phyloP scores from a whole-genome alignment of 2,329 filamentous ascomycete genomes.

The Pyrenophora tritici-repentis region DNA sequence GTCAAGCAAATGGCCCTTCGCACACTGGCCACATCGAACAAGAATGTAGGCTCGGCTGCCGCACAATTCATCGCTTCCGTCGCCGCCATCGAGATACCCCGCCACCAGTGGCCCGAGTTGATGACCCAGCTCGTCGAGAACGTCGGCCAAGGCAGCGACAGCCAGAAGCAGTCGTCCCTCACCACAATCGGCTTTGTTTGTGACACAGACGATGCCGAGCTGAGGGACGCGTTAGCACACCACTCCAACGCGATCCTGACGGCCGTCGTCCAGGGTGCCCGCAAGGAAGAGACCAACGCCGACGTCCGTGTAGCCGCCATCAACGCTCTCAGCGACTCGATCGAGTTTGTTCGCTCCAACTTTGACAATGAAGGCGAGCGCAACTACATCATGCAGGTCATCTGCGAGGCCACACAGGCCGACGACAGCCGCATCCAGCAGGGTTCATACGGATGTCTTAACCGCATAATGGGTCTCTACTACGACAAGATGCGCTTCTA shows the following conservation, averaged over 20 bases:
- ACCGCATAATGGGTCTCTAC: slow-evolving; percentile 98
- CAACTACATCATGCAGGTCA: slow-evolving; percentile 99
- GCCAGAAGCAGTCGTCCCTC: slow-evolving; percentile 92
- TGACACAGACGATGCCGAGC: slow-evolving; percentile 87
- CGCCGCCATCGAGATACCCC: slow-evolving; percentile 90
- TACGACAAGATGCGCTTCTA: slow-evolving; percentile 99
- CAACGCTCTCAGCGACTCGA: slow-evolving; percentile 89
- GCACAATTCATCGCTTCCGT: slow-evolving; percentile 96
- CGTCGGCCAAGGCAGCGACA: slow-evolving; percentile 81
- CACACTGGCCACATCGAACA: slow-evolving; percentile 78
- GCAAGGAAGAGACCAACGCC: slow-evolving; percentile 90
- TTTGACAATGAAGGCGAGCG: slow-evolving; percentile 99
- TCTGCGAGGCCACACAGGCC: slow-evolving; percentile 97
- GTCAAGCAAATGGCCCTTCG: slow-evolving; percentile 91
- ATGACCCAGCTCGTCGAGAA: slow-evolving; percentile 89
- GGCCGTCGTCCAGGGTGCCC: slow-evolving; percentile 93
- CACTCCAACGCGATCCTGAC: slow-evolving; percentile 98
- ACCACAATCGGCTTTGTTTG: slow-evolving; percentile 98
- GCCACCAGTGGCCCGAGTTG: slow-evolving; percentile 90
- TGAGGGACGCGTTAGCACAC: slow-evolving; percentile 76
- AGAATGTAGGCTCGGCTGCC: slow-evolving; percentile 83
- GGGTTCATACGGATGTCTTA: slow-evolving; percentile 93
- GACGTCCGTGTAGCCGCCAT: slow-evolving; percentile 94
- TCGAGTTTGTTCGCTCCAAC: slow-evolving; percentile 97
- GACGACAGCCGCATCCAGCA: slow-evolving; percentile 90